Base-by-base conservation (phyloP, 2,329 filamentous ascomycete species). In the Stemphylium vesicarium region DNA sequence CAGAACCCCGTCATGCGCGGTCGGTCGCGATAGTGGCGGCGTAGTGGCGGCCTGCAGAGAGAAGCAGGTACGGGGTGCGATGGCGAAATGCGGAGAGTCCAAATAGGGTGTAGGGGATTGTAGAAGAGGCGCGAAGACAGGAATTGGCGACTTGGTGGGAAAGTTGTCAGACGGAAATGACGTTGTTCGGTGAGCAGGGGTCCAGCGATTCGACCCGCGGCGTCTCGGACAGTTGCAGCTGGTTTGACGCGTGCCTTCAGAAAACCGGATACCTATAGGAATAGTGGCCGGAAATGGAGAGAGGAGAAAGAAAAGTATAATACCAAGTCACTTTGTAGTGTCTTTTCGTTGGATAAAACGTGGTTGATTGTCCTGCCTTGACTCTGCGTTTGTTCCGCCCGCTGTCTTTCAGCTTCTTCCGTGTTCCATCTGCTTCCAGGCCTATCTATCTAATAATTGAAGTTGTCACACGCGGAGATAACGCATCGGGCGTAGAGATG, bases 391-490 rank as follows among this genome's bases (percentile, higher is more conserved):
- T 66, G 63, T 51, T 54, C 54, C 15, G 47, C 55, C 55, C 53
- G 29, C 41, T 61, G 50, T 59, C 47, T 29, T 16, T 18, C 36
- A 29, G 35, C 16, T 66, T 69, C 70, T 59, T 24, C 50, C 35
- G 12, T 35, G 9, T 73, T 74, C 71, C 43, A 71, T 61, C 24
- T 41, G 54, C 33, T 74, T 74, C 70, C 56, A 26, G 50, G 42
- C 35, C 41, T 49, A 22, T 39, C 26, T 15, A 43, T 26, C 16
- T 36, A 20, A 11, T 20, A 2, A 3, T 32, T 39, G 36, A 37
- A 36, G 36, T 20, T 18, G 16, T 36, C 35, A 43, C 31, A 24
- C 4, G 26, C 38, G 16, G 16, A 12, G 20, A 39, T 47, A 26
- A 32, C 4, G 42, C 37, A 44, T 26, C 26, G 26, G 38, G 18